These are phyloP conservation scores for Pilasporangium apinafurcum DNA, from an alignment of 352 stramenopile genomes.

Conservation along the genomic window DNA sequence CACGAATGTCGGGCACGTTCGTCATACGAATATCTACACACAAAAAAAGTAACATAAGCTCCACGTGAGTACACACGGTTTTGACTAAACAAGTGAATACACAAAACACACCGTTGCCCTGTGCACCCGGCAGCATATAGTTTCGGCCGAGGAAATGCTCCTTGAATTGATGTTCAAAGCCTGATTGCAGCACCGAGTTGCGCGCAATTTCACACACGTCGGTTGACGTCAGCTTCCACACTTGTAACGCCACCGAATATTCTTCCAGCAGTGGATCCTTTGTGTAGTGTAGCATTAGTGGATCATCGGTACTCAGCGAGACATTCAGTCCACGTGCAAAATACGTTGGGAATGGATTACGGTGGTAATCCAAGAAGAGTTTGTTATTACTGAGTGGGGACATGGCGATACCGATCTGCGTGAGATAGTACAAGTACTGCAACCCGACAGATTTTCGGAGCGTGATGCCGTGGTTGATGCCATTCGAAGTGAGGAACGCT, in stretches of 20 bases:
- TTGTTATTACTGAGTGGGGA: constrained; percentile 94
- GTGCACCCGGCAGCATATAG: constrained; percentile 73
- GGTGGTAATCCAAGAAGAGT: constrained; percentile 93
- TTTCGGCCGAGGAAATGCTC: constrained; percentile 94
- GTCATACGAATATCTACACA: constrained; percentile 87
- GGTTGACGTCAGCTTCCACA: constrained; percentile 94
- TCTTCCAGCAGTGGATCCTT: constrained; percentile 98
- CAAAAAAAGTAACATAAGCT: constrained; percentile 7
- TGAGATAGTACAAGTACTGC: constrained; percentile 99
- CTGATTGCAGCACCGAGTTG: constrained; percentile 97
- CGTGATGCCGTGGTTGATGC: constrained; percentile 99
- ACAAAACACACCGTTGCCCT: constrained; percentile 74
- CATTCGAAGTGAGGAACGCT: constrained; percentile 85
- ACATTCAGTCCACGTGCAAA: constrained; percentile 97
- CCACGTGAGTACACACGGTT: no score
- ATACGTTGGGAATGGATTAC: constrained; percentile 94
- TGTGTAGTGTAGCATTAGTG: constrained; percentile 98
- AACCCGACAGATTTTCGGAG: constrained; percentile 94
- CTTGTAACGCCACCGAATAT: constrained; percentile 90
- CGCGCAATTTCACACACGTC: constrained; percentile 98
- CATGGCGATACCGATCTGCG: constrained; percentile 94
- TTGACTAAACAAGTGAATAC: no score
- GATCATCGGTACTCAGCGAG: constrained; percentile 97
- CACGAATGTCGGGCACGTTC: constrained; percentile 91
- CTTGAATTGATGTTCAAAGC: constrained; percentile 98